phyloP scores from a whole-genome alignment of 2,329 filamentous ascomycete species.

The Rosellinia necatrix region DNA sequence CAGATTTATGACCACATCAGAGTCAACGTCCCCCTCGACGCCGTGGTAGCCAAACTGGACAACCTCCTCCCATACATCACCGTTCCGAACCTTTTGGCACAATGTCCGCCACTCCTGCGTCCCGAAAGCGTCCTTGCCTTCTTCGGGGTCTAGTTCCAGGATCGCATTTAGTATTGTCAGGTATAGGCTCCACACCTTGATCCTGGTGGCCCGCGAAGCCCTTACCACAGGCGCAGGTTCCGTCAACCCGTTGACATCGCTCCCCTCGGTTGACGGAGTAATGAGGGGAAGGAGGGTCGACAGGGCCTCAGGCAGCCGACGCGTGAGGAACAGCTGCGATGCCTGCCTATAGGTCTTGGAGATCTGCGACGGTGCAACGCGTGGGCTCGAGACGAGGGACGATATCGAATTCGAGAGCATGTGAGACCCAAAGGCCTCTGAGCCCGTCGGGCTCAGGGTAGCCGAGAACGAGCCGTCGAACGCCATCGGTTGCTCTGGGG shows the following conservation, averaged over 20 bases:
- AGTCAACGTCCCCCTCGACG: conserved; percentile 86
- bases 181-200: conserved; percentile 98
- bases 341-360: conserved; percentile 94
- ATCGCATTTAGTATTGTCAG: conserved; percentile 91
- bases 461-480: conserved; percentile 48
- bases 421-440: conserved; percentile 54
- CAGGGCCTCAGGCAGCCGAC: conserved; percentile 86
- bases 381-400: conserved; percentile 66
- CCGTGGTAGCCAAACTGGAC: conserved; percentile 86
- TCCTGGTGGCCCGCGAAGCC: conserved; percentile 79
- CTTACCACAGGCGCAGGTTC: conserved; percentile 75
- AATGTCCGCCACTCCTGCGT: conserved; percentile 82
- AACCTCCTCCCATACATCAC: conserved; percentile 93
- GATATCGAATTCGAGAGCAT: conserved; percentile 69
- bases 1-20: conserved; percentile 91
- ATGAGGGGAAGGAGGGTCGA: conserved; percentile 85
- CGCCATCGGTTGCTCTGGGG: conserved; percentile 44
- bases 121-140: conserved; percentile 88
- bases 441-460: conserved; percentile 51
- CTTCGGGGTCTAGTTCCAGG: conserved; percentile 83
- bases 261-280: conserved; percentile 55
- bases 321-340: conserved; percentile 91
- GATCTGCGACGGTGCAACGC: conserved; percentile 71
- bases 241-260: conserved; percentile 49
- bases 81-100: conserved; percentile 83